A percentile compares a stretch with the other conserved stretches of the same genome.
Evolutionary conservation across 140 eudicot genomes (phyloP).

Genomic region (Stevia rebaudiana): DNA sequence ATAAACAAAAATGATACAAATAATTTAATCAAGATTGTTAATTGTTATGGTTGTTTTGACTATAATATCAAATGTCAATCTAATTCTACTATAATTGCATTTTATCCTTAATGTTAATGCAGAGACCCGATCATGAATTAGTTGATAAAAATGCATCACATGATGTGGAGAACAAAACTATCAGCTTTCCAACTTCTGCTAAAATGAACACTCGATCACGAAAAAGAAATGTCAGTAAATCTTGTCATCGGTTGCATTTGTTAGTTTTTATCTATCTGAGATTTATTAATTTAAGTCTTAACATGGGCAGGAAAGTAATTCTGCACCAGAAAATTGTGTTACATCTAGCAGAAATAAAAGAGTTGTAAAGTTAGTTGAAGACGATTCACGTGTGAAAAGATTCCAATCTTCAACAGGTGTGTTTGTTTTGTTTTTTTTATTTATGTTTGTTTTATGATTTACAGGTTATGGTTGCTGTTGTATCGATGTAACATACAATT

Average conservation of each 20-base stretch:
- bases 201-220: neutral
- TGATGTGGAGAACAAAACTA: neutral
- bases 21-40: too few species aligned
- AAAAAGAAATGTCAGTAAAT: conserved; percentile 18
- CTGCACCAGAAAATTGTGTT: neutral
- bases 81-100: neutral
- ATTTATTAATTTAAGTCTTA: neutral
- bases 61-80: neutral
- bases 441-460: too few species aligned
- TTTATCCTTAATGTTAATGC: neutral
- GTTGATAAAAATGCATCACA: neutral
- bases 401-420: conserved; percentile 2
- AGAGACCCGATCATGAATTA: neutral
- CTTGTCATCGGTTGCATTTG: neutral
- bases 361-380: neutral
- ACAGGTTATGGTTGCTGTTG: too few species aligned
- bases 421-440: too few species aligned
- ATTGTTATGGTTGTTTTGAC: conserved; percentile 5
- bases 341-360: neutral
- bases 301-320: conserved; percentile 15
- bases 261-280: neutral
- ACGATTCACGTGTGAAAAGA: neutral
- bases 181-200: neutral
- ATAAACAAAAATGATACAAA: too few species aligned
- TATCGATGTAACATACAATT: too few species aligned